phyloP scores from a whole-genome alignment of 2,329 filamentous ascomycete genomes.

The Tolypocladium inflatum region DNA sequence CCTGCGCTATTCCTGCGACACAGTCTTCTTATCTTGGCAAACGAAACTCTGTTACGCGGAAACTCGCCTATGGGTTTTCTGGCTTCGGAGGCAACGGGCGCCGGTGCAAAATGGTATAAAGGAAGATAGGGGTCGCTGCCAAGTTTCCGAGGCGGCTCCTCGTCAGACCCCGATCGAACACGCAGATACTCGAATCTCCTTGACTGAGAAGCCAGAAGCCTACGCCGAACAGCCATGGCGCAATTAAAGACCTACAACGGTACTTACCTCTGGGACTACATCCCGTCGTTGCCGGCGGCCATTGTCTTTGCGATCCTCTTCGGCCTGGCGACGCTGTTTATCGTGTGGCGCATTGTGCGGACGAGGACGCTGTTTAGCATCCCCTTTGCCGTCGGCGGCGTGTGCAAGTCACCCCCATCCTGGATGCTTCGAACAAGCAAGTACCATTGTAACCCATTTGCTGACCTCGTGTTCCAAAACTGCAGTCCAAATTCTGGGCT shows the following conservation, averaged over 20 bases:
- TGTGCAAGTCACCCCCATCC: conserved; percentile 27
- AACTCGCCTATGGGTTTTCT: not conserved
- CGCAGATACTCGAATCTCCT: too few relatives aligned
- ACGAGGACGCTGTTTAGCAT: conserved; percentile 40
- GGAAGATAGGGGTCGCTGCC: not conserved
- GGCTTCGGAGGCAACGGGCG: not conserved
- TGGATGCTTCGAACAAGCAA: too few relatives aligned
- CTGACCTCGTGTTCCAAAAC: not conserved
- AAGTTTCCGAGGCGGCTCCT: not conserved
- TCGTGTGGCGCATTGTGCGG: conserved; percentile 32
- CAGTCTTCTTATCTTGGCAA: too few relatives aligned
- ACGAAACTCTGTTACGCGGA: not conserved
- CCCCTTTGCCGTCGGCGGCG: conserved; percentile 35
- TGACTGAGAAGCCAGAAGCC: too few relatives aligned
- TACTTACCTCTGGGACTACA: conserved; percentile 24
- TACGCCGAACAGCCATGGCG: conserved; percentile 12
- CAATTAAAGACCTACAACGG: conserved; percentile 17
- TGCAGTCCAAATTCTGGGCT: conserved; percentile 34
- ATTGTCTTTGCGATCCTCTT: conserved; percentile 37
- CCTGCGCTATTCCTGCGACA: not conserved
- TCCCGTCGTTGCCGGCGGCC: conserved; percentile 34
- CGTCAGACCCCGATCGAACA: not conserved
- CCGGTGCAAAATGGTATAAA: not conserved
- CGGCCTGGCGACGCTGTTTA: conserved; percentile 27
- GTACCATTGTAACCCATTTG: too few relatives aligned